phyloP scores from a whole-genome alignment of 2,329 filamentous ascomycete species.

The Eutypella sp. region DNA sequence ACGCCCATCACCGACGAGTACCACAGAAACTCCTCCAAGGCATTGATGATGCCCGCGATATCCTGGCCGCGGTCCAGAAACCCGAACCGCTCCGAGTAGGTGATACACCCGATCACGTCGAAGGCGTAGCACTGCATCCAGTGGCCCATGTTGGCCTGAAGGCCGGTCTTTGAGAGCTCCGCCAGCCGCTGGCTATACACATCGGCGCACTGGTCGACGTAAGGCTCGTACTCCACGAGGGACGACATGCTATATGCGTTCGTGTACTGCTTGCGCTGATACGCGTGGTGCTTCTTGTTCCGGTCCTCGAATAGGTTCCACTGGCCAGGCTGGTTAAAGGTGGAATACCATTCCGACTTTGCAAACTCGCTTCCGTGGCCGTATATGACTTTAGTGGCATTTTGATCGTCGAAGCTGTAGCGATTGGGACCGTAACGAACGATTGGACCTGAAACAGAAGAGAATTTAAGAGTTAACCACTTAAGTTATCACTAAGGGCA shows the following conservation, averaged over 20 bases:
- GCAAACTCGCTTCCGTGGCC: conserved; percentile 29
- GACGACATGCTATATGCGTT: conserved; percentile 28
- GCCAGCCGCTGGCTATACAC: conserved; percentile 23
- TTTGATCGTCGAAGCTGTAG: conserved; percentile 39
- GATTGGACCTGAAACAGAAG: conserved; percentile 26
- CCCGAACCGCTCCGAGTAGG: conserved; percentile 28
- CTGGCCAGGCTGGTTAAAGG: conserved; percentile 16
- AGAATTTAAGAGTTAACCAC: neutral
- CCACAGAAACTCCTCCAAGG: conserved; percentile 17
- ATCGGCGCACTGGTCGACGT: conserved; percentile 26
- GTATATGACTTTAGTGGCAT: conserved; percentile 38
- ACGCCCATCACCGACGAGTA: conserved; percentile 23
- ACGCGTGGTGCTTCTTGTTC: conserved; percentile 20
- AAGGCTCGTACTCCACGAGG: conserved; percentile 29
- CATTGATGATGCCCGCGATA: conserved; percentile 21
- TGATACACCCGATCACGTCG: conserved; percentile 34
- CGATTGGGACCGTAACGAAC: conserved; percentile 43
- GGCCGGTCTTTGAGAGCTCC: conserved; percentile 17
- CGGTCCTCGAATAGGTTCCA: conserved; percentile 27
- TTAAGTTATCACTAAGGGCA: no score
- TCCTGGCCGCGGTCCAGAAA: conserved; percentile 33
- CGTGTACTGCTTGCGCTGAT: conserved; percentile 22
- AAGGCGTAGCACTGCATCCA: conserved; percentile 37
- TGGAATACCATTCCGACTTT: conserved; percentile 30
- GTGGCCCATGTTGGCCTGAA: conserved; percentile 25